Evolutionary conservation across 192 early-diverging fungal genomes (phyloP), one percentile per base, ranked within the genome.

Genomic region (Obelidium mucronatum): DNA sequence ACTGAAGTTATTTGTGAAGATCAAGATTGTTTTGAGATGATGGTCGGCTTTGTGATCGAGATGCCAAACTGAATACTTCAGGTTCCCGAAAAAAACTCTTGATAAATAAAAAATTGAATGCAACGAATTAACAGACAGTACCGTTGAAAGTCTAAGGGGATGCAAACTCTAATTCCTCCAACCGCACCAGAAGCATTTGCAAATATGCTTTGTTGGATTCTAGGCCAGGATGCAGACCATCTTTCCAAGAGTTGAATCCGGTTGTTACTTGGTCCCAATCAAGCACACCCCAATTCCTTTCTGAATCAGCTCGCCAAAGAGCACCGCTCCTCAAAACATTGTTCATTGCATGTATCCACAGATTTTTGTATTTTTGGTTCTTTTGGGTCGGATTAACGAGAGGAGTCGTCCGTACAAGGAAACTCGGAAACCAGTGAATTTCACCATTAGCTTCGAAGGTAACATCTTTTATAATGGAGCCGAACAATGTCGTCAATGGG

Each of bases 201-300:
- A 24, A 59, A 59, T 59, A 59, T 19, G 56, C 56, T 24, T 33
- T 59, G 31, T 59, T 59, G 8, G 56, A 59, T 24, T 59, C 26
- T 33, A 13, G 26, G 56, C 56, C 31, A 59, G 56, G 56, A 59
- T 59, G 56, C 8, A 59, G 24, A 8, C 56, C 56, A 59, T 59
- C 56, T 24, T 59, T 48, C 44, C 44, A 48, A 48, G 8, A 6
- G 19, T 48, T 48, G 11, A 48, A 48, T 48, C 44, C 44, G 19
- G 44, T 48, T 15, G 19, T 48, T 19, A 48, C 8, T 19, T 6
- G 19, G 44, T 48, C 44, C 44, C 44, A 48, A 48, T 48, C 44
- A 6, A 48, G 44, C 44, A 48, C 44, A 48, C 44, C 44, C 8
- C 8, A 48, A 6, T 19, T 48, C 44, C 44, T 44, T 44, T 44